Percentiles rank a stretch among this genome's conserved stretches.
phyloP scores from a whole-genome alignment of 2,329 filamentous ascomycete genomes.

The Aspergillus pseudoglaucus region DNA sequence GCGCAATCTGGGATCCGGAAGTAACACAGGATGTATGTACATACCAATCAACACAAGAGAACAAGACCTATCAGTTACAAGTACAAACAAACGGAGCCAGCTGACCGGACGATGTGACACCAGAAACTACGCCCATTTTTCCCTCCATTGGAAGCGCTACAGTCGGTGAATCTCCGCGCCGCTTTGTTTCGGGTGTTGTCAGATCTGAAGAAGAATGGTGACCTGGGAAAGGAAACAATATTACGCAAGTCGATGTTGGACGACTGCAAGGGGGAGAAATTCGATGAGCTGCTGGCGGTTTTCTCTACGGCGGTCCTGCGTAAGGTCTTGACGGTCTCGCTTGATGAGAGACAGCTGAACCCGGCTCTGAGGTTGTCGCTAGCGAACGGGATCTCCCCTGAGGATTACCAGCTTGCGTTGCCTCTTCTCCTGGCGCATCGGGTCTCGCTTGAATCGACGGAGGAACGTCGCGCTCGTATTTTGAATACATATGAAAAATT shows the following conservation, averaged over 20 bases:
- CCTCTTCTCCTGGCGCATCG: constrained; percentile 69
- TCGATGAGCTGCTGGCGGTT: constrained; percentile 75
- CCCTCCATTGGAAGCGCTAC: constrained; percentile 79
- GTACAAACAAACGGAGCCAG: constrained; percentile 2
- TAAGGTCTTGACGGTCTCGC: constrained; percentile 50
- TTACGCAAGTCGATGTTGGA: constrained; percentile 93
- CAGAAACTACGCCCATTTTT: constrained; percentile 88
- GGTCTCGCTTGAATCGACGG: constrained; percentile 53
- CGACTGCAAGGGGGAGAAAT: constrained; percentile 85
- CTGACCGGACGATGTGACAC: constrained; percentile 5
- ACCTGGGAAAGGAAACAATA: constrained; percentile 70
- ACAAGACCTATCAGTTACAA: background rate
- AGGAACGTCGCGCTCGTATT: constrained; percentile 56
- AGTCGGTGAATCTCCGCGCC: constrained; percentile 82
- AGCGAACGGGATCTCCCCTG: constrained; percentile 34
- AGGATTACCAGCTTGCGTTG: constrained; percentile 43
- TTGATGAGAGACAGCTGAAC: constrained; percentile 37
- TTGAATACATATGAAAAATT: constrained; percentile 58
- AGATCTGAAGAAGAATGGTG: constrained; percentile 78
- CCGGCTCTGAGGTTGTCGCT: constrained; percentile 52
- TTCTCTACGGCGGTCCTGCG: constrained; percentile 81
- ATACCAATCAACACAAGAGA: background rate
- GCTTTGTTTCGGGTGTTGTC: constrained; percentile 76
- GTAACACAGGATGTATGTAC: constrained; percentile 62
- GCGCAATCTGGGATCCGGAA: constrained; percentile 72